These are phyloP conservation scores for Fusarium sacchari DNA, from an alignment of 2,329 filamentous ascomycete genomes.

Conservation along the genomic window DNA sequence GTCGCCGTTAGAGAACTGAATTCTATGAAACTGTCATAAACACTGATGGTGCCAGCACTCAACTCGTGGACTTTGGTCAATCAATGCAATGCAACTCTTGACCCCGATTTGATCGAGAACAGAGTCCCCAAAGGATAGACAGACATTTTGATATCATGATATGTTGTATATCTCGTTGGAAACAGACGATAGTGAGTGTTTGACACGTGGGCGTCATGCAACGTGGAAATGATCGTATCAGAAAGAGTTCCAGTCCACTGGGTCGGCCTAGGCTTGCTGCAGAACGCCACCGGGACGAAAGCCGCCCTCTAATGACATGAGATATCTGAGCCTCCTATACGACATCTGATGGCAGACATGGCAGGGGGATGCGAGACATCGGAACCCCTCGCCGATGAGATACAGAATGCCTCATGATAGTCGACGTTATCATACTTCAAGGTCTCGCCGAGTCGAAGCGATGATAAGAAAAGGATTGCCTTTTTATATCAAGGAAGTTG, in stretches of 20 bases:
- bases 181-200: accelerated
- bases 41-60: no score
- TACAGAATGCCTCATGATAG: background rate
- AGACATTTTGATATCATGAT: no score
- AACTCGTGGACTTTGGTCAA: background rate
- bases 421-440: background rate
- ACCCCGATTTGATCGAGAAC: background rate
- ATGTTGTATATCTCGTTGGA: no score
- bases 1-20: background rate
- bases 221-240: background rate
- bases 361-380: background rate
- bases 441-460: background rate
- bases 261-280: background rate
- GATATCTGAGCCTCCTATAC: background rate
- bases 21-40: background rate
- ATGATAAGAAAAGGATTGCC: background rate
- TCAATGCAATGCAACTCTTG: accelerated
- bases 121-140: background rate
- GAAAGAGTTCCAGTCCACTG: background rate
- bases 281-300: background rate
- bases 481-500: background rate
- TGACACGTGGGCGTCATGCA: background rate
- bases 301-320: background rate
- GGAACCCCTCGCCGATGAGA: background rate
- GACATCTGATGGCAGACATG: background rate